phyloP scores from a whole-genome alignment of 768 basidiomycete genomes.

The Russula virescens region DNA sequence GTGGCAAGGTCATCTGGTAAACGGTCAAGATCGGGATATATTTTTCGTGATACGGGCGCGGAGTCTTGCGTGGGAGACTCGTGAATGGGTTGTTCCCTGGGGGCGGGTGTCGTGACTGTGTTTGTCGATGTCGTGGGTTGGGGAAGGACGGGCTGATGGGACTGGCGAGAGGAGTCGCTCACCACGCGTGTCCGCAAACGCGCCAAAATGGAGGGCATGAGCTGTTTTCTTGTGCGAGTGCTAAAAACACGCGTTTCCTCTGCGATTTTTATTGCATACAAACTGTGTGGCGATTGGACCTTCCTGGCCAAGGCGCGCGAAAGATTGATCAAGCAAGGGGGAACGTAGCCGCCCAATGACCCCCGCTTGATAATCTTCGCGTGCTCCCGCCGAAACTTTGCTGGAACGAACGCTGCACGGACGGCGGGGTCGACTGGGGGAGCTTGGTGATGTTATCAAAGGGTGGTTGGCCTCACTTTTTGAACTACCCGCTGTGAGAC shows the following conservation, averaged over 20 bases:
- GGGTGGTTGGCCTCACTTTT: conserved; percentile 4
- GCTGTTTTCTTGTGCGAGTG: not conserved
- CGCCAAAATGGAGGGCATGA: conserved; percentile 31
- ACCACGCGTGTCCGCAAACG: conserved; percentile 31
- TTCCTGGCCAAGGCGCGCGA: too few relatives aligned
- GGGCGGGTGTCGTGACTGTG: conserved; percentile 8
- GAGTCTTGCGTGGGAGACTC: conserved; percentile 1
- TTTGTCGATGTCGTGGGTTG: conserved; percentile 15
- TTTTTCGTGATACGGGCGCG: conserved; percentile 30
- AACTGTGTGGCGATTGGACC: not conserved
- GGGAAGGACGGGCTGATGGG: conserved; percentile 12
- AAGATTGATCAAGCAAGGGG: not conserved
- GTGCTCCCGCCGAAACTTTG: not conserved
- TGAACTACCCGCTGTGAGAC: conserved; percentile 14
- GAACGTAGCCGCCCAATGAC: not conserved
- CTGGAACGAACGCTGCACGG: not conserved
- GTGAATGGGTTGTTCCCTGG: not conserved
- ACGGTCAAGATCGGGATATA: conserved; percentile 37
- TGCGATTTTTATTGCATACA: not conserved
- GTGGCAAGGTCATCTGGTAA: conserved; percentile 29
- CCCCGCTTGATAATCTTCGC: not conserved
- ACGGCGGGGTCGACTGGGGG: not conserved
- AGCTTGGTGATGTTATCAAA: not conserved
- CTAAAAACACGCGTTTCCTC: not conserved
- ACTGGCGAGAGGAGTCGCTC: conserved; percentile 25